phyloP scores from a whole-genome alignment of 106 monocot species.

The Phalaenopsis aphrodite region DNA sequence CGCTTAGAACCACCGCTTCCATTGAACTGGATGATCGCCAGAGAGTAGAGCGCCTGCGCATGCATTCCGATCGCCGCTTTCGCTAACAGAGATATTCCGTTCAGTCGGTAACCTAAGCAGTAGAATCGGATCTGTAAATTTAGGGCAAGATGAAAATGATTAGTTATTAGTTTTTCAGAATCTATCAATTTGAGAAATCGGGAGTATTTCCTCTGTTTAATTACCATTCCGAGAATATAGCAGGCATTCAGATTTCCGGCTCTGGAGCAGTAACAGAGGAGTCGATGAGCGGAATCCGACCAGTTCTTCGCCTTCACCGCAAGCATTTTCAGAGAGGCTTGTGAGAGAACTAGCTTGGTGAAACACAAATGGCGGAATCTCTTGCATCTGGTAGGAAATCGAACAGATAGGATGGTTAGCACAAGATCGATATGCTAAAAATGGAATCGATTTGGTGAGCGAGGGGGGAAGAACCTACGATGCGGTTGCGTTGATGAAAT shows the following conservation, averaged over 20 bases:
- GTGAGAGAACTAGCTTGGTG: slow-evolving; percentile 21
- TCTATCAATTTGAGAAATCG: background rate
- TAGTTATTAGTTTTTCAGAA: too few relatives aligned
- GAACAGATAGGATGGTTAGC: background rate
- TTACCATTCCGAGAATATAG: slow-evolving; percentile 16
- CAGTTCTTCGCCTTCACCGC: slow-evolving; percentile 30
- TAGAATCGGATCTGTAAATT: slow-evolving; percentile 52
- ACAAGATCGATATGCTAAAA: background rate
- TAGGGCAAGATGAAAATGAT: background rate
- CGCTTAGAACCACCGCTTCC: slow-evolving; percentile 60
- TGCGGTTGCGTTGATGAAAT: background rate
- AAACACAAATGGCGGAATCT: slow-evolving; percentile 18
- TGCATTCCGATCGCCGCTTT: slow-evolving; percentile 55
- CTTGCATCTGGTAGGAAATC: slow-evolving; percentile 27
- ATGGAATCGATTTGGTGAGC: background rate
- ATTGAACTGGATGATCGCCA: slow-evolving; percentile 67
- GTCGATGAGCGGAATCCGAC: slow-evolving; percentile 33
- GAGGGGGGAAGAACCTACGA: background rate
- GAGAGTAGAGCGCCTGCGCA: slow-evolving; percentile 52
- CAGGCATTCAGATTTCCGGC: slow-evolving; percentile 48
- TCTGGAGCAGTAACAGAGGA: slow-evolving; percentile 31
- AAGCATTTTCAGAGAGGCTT: slow-evolving; percentile 20
- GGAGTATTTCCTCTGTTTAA: background rate
- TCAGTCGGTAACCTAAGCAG: slow-evolving; percentile 32
- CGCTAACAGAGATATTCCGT: slow-evolving; percentile 44